Conservation (phyloP, 371 early-diverging fungal genomes). For the Mortierella sp. region DNA sequence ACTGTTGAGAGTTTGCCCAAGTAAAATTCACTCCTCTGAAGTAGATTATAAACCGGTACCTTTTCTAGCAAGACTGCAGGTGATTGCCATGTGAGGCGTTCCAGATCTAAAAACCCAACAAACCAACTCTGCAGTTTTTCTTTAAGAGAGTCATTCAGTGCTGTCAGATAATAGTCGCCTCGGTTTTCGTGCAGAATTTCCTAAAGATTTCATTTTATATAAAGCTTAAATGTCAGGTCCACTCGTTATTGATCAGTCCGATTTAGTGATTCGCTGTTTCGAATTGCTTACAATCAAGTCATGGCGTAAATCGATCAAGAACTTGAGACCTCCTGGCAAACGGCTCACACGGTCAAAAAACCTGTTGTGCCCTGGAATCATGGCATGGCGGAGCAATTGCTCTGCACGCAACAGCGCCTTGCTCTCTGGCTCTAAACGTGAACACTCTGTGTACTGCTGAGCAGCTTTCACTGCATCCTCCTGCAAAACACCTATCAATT, state of each 20-base stretch:
- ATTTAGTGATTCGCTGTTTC: no score
- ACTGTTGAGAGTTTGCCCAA: neutral
- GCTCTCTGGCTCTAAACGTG: conserved; percentile 36
- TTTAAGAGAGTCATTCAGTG: conserved; percentile 72
- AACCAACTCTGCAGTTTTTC: conserved; percentile 74
- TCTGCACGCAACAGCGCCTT: conserved; percentile 62
- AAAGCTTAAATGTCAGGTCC: no score
- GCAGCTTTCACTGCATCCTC: conserved; percentile 54
- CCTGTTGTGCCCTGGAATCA: conserved; percentile 72
- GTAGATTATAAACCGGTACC: conserved; percentile 53
- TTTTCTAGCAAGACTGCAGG: conserved; percentile 84
- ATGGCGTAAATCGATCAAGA: conserved; percentile 78
- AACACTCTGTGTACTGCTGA: conserved; percentile 35
- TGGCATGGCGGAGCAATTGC: conserved; percentile 67
- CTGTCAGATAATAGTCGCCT: conserved; percentile 55
- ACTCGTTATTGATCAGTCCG: no score
- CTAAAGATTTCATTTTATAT: conserved; percentile 12
- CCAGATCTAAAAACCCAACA: conserved; percentile 76
- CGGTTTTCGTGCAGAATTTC: conserved; percentile 34
- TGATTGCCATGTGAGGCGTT: conserved; percentile 83
- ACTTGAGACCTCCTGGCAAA: conserved; percentile 81
- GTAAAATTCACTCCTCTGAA: no score
- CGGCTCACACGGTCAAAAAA: conserved; percentile 81
- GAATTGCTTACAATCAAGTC: conserved; percentile 68
- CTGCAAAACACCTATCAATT: conserved; percentile 35